phyloP scores from a whole-genome alignment of 352 stramenopile genomes.

The Phytophthora multivora region DNA sequence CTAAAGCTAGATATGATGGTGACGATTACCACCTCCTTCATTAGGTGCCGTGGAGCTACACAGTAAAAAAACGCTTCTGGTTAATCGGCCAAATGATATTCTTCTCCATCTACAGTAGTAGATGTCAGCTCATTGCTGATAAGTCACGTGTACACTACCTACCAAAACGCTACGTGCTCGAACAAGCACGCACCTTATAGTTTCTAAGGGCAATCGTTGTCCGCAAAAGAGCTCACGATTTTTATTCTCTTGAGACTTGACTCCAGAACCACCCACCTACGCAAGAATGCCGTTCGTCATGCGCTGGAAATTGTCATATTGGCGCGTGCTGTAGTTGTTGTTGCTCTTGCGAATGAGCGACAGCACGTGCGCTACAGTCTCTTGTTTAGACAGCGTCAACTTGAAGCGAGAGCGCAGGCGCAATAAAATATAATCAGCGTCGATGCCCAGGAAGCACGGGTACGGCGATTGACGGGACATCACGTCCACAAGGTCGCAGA shows the following conservation, averaged over 20 bases:
- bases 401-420: conserved; percentile 90
- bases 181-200: conserved; percentile 18
- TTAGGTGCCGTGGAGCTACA: background rate
- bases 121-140: background rate
- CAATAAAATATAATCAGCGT: conserved; percentile 85
- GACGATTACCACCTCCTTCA: conserved; percentile 2
- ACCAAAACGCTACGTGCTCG: conserved; percentile 18
- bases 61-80: background rate
- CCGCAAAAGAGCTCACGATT: conserved; percentile 7
- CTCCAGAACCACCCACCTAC: conserved; percentile 34
- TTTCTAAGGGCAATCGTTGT: conserved; percentile 18
- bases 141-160: conserved; percentile 11
- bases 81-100: conserved; percentile 16
- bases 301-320: conserved; percentile 95
- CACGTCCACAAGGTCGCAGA: conserved; percentile 97
- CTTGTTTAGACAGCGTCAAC: conserved; percentile 84
- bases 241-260: conserved; percentile 15
- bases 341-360: conserved; percentile 92
- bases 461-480: conserved; percentile 96
- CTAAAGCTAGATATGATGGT: conserved; percentile 21
- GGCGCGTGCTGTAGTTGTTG: conserved; percentile 92
- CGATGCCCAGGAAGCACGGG: conserved; percentile 93
- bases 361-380: conserved; percentile 90
- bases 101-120: conserved; percentile 14
- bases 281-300: conserved; percentile 94